phyloP scores from a whole-genome alignment of 257 asterid species.

The Plectranthus barbatus region DNA sequence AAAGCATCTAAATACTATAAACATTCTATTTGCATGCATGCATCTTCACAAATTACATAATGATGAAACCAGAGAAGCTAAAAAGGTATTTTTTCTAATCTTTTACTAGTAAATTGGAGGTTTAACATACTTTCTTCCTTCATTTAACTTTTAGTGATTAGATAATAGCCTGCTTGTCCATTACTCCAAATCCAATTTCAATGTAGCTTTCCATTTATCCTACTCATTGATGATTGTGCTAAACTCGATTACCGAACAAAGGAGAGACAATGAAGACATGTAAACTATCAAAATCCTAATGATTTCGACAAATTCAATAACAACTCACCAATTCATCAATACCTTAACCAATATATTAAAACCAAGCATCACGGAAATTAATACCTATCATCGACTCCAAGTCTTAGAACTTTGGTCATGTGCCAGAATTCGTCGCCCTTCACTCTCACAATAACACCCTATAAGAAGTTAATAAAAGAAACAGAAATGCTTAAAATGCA shows the following conservation, averaged over 20 bases:
- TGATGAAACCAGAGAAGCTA: not conserved
- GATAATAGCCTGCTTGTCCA: not conserved
- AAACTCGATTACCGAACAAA: not conserved
- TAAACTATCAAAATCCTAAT: not conserved
- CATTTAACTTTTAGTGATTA: not conserved
- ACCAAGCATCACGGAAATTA: not conserved
- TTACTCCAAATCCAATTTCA: not conserved
- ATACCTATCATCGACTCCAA: slow-evolving; percentile 72
- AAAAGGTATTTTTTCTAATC: not conserved
- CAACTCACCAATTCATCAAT: not conserved
- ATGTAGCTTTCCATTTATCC: not conserved
- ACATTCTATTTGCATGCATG: not conserved
- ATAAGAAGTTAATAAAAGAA: slow-evolving; percentile 8
- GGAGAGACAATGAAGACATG: not conserved
- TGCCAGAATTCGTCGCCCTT: slow-evolving; percentile 96
- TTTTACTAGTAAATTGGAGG: not conserved
- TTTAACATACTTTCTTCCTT: not conserved
- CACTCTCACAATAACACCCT: slow-evolving; percentile 79
- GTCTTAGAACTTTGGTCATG: slow-evolving; percentile 79
- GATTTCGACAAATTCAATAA: not conserved
- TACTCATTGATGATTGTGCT: not conserved
- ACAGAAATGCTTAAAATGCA: slow-evolving; percentile 16
- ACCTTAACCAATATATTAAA: not conserved
- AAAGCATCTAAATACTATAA: not conserved
- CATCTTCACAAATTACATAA: not conserved